Percentiles rank a stretch among this genome's conserved stretches.
Evolutionary conservation across 2,329 filamentous ascomycete species (phyloP).

Genomic region (Botrytis pseudocinerea): DNA sequence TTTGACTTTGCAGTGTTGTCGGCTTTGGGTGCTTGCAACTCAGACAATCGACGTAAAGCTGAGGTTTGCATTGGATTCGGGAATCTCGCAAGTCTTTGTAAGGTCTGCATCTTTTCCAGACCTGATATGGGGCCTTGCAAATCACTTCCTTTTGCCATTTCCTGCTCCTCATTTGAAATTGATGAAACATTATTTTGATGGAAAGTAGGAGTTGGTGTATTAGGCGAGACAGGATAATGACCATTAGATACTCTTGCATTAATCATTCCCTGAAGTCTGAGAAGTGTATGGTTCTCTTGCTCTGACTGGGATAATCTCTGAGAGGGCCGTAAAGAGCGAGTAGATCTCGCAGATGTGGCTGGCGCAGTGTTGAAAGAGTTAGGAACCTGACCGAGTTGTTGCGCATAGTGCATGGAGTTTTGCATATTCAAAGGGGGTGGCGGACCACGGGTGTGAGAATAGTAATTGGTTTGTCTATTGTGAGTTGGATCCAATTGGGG

Average conservation of each 20-base stretch:
- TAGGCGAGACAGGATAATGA: constrained; percentile 2
- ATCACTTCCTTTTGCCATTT: constrained; percentile 13
- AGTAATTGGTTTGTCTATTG: constrained; percentile 30
- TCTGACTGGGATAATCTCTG: constrained; percentile 24
- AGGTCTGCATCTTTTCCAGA: constrained; percentile 40
- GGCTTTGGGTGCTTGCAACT: constrained; percentile 32
- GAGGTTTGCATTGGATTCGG: constrained; percentile 37
- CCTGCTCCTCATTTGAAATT: constrained; percentile 22
- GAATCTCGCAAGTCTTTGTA: constrained; percentile 39
- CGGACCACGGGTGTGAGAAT: constrained; percentile 29
- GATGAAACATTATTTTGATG: not conserved
- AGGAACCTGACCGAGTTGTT: constrained; percentile 34
- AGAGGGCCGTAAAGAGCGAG: constrained; percentile 13
- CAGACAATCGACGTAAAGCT: constrained; percentile 34
- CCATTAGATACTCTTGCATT: not conserved
- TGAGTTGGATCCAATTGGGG: constrained; percentile 35
- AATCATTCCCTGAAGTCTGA: constrained; percentile 24
- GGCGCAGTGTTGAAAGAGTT: constrained; percentile 20
- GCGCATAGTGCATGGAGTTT: constrained; percentile 40
- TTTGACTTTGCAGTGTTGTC: not conserved
- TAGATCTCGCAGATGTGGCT: constrained; percentile 19
- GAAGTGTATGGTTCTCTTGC: constrained; percentile 22
- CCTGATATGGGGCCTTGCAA: constrained; percentile 27
- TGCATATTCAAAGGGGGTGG: constrained; percentile 35
- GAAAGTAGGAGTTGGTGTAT: constrained; percentile 11